Percentiles rank a stretch among this genome's conserved stretches.
Conservation (phyloP, 148 eudicot genomes). For the Pouteria glomerata region DNA sequence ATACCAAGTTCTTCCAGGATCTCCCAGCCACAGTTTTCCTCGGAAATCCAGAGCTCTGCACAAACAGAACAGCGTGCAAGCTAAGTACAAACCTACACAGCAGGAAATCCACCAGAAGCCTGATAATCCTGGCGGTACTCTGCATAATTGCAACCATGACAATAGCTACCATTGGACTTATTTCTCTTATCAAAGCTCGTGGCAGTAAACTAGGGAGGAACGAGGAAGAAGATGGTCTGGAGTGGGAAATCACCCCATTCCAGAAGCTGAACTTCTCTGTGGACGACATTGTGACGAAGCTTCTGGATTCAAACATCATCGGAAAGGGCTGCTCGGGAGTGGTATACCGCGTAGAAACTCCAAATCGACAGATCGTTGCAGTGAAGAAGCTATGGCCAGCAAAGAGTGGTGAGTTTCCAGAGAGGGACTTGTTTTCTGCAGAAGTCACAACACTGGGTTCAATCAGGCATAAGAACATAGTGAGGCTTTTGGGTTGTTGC, state of each 20-base stretch:
- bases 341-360: conserved; percentile 38
- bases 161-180: conserved; percentile 7
- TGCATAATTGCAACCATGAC: conserved; percentile 1
- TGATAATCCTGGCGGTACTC: conserved; percentile 10
- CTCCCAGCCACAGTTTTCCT: conserved; percentile 22
- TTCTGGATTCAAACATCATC: conserved; percentile 29
- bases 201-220: background rate
- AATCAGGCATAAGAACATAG: conserved; percentile 36
- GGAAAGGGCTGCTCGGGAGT: conserved; percentile 38
- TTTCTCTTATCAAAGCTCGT: conserved; percentile 10
- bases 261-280: conserved; percentile 35
- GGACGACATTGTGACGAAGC: conserved; percentile 24
- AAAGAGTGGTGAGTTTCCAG: conserved; percentile 19
- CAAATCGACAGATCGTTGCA: conserved; percentile 18
- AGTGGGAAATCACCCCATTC: conserved; percentile 35
- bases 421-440: conserved; percentile 34
- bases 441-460: conserved; percentile 32
- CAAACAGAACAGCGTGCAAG: conserved; percentile 13
- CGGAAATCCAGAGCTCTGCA: conserved; percentile 29
- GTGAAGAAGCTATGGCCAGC: conserved; percentile 36
- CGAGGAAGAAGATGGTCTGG: conserved; percentile 27
- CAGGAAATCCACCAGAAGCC: conserved; percentile 6
- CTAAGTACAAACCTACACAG: background rate
- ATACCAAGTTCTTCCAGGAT: conserved; percentile 29
- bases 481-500: conserved; percentile 35